Percentiles rank a stretch among this genome's conserved stretches.
These are phyloP conservation scores for Ustilago xerochloae DNA, from an alignment of 1,284 basidiomycete genomes.

Conservation along the genomic window DNA sequence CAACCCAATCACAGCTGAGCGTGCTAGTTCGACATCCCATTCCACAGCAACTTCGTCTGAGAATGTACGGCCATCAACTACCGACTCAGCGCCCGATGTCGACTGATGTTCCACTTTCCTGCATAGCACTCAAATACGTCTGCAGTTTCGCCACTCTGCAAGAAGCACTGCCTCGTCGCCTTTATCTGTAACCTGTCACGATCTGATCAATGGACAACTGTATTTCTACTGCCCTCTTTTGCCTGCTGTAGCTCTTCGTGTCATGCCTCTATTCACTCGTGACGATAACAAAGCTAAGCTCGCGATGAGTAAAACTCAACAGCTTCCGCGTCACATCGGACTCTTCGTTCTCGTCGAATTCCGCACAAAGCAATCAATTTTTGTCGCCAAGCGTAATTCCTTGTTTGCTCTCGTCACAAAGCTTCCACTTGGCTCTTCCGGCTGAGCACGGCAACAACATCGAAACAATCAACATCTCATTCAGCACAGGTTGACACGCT, in stretches of 20 bases:
- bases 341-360: background rate
- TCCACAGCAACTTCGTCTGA: background rate
- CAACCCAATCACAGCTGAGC: background rate
- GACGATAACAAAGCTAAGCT: too few relatives aligned
- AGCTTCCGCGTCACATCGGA: background rate
- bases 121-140: too few relatives aligned
- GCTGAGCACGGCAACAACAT: background rate
- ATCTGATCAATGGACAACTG: background rate
- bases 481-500: background rate
- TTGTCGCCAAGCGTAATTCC: background rate
- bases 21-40: background rate
- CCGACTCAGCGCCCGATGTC: background rate
- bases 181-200: background rate
- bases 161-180: background rate
- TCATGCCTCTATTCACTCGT: background rate
- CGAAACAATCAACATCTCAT: background rate
- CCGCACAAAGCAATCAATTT: background rate
- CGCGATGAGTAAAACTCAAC: background rate
- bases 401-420: background rate
- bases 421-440: background rate
- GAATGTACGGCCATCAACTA: background rate
- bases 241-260: background rate
- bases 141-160: background rate
- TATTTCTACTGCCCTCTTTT: background rate
- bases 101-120: background rate